Evolutionary conservation across 306 rosid genomes (phyloP).

Genomic region (Morella rubra): DNA sequence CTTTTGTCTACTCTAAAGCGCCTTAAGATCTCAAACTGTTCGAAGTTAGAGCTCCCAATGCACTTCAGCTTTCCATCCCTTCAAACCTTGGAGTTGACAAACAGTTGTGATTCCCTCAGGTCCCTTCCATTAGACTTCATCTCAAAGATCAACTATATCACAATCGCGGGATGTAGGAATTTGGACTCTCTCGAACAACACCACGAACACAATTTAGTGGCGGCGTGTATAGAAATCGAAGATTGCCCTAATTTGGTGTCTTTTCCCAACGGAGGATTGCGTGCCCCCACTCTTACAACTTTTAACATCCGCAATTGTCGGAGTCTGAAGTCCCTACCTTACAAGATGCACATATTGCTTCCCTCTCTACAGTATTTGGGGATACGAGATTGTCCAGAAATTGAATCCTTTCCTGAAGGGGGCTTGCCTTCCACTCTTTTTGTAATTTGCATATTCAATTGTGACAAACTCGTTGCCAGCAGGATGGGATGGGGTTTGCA

Average conservation of each 20-base stretch:
- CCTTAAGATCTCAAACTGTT: neutral
- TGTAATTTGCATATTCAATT: too few species aligned
- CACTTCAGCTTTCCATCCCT: neutral
- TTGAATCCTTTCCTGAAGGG: conserved; percentile 27
- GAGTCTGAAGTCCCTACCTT: conserved; percentile 5
- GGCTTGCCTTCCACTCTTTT: conserved; percentile 25
- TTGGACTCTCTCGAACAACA: neutral
- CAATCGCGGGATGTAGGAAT: neutral
- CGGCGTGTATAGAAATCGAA: neutral
- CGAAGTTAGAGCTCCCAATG: conserved; percentile 4
- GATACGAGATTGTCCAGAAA: conserved; percentile 15
- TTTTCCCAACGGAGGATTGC: neutral
- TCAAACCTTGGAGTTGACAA: neutral
- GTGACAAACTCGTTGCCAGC: conserved; percentile 8
- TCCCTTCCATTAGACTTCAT: neutral
- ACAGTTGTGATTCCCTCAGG: conserved; percentile 12
- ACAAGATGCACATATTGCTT: conserved; percentile 16
- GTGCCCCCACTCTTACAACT: too few species aligned
- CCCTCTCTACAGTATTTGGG: conserved; percentile 15
- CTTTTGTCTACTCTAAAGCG: neutral
- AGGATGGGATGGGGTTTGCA: conserved; percentile 12
- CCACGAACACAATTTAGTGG: neutral
- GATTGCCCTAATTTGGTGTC: neutral
- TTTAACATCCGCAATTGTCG: too few species aligned
- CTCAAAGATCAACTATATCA: neutral